Percentiles rank a stretch among this genome's conserved stretches.
phyloP scores from a whole-genome alignment of 176 grass and related monocot species.

The Carex pumila region DNA sequence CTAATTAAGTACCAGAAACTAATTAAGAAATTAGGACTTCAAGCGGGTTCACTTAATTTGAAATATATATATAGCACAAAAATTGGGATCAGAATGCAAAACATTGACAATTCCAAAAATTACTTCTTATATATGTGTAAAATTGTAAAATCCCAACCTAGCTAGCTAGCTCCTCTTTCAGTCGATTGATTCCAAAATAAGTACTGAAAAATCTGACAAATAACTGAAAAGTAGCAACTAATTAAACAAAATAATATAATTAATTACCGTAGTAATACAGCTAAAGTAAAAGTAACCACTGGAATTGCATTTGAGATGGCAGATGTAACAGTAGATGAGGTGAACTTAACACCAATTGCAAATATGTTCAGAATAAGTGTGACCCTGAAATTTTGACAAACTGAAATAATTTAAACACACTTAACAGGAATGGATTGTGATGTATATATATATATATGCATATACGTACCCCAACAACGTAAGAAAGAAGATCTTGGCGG shows the following conservation, averaged over 20 bases:
- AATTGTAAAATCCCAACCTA: neutral
- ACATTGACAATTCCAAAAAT: neutral
- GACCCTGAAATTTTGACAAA: slow-evolving; percentile 6
- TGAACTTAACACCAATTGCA: slow-evolving; percentile 13
- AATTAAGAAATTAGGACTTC: neutral
- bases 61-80: neutral
- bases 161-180: too few relatives aligned
- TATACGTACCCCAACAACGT: slow-evolving; percentile 3
- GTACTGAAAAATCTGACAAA: neutral
- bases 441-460: neutral
- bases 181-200: neutral
- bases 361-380: slow-evolving; percentile 18
- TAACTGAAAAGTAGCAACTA: neutral
- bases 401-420: neutral
- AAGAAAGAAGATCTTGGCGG: slow-evolving; percentile 14
- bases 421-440: neutral
- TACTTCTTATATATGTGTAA: neutral
- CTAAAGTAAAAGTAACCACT: slow-evolving; percentile 20
- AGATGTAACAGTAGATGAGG: neutral
- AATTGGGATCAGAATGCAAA: neutral
- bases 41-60: neutral
- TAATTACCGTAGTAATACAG: slow-evolving; percentile 28
- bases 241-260: neutral
- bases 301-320: slow-evolving; percentile 14
- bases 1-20: neutral